phyloP scores from a whole-genome alignment of 805 yeast species.

The Zygotorulaspora danielsina region DNA sequence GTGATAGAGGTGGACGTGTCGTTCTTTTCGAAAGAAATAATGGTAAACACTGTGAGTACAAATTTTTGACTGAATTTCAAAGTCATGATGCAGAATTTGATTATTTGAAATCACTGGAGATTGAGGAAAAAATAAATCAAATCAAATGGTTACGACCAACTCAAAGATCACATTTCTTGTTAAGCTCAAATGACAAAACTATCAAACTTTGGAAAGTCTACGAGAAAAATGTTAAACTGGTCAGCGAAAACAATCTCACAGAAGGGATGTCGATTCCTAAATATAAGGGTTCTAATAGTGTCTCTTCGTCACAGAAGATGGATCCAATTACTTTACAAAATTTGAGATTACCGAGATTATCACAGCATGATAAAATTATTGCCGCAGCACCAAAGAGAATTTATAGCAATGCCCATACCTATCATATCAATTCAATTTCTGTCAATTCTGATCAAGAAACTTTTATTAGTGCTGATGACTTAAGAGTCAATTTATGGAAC shows the following conservation, averaged over 20 bases:
- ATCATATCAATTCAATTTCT: constrained; percentile 93
- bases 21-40: constrained; percentile 89
- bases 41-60: constrained; percentile 80
- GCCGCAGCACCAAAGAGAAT: constrained; percentile 91
- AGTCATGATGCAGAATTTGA: constrained; percentile 98
- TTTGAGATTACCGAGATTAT: constrained; percentile 78
- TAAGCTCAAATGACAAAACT: constrained; percentile 96
- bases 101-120: constrained; percentile 89
- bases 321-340: constrained; percentile 37
- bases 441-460: constrained; percentile 96
- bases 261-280: constrained; percentile 33
- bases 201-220: constrained; percentile 95
- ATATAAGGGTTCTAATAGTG: constrained; percentile 7
- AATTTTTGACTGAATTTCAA: constrained; percentile 95
- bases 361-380: constrained; percentile 91
- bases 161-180: constrained; percentile 83
- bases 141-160: constrained; percentile 92
- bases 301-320: constrained; percentile 14
- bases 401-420: constrained; percentile 95
- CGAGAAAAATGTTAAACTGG: constrained; percentile 88
- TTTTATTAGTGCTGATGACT: constrained; percentile 85
- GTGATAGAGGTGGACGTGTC: constrained; percentile 97
- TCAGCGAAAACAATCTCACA: constrained; percentile 80
- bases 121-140: constrained; percentile 96
- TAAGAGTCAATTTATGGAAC: constrained; percentile 94